A percentile compares a stretch with the other conserved stretches of the same genome.
Conservation (phyloP, 2,329 filamentous ascomycete species). For the Arachnopeziza araneosa region DNA sequence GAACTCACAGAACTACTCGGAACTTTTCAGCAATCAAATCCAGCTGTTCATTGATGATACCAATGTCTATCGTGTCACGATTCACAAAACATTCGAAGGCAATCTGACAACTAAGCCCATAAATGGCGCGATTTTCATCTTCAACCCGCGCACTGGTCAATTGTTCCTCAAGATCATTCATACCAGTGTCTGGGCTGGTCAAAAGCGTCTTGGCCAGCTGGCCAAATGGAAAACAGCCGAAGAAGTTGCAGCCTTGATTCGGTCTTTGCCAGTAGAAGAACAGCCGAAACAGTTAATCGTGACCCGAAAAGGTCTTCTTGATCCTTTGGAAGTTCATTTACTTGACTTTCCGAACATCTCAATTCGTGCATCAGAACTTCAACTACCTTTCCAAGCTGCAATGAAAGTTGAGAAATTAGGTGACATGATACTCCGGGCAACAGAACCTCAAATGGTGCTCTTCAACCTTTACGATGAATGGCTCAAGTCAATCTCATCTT, state of each 20-base stretch:
- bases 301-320: constrained; percentile 91
- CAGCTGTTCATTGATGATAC: constrained; percentile 99
- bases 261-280: constrained; percentile 93
- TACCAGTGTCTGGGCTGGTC: constrained; percentile 97
- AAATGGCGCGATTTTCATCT: constrained; percentile 99
- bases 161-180: constrained; percentile 99
- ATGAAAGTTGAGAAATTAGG: constrained; percentile 99
- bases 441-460: constrained; percentile 98
- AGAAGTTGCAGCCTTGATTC: constrained; percentile 96
- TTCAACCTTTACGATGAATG: constrained; percentile 99
- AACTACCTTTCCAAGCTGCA: constrained; percentile 96
- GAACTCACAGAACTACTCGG: constrained; percentile 98
- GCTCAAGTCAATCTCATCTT: constrained; percentile 97
- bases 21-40: constrained; percentile 97
- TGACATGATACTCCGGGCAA: constrained; percentile 97
- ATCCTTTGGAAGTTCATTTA: constrained; percentile 94
- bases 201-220: constrained; percentile 96
- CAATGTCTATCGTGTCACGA: constrained; percentile 98
- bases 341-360: constrained; percentile 99
- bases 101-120: constrained; percentile 99
- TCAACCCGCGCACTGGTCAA: constrained; percentile 97
- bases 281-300: constrained; percentile 99
- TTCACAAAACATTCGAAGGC: constrained; percentile 99
- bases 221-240: constrained; percentile 99
- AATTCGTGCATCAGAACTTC: constrained; percentile 92